Evolutionary conservation across 2,329 filamentous ascomycete genomes (phyloP).

Genomic region (Thielaviopsis punctulata): DNA sequence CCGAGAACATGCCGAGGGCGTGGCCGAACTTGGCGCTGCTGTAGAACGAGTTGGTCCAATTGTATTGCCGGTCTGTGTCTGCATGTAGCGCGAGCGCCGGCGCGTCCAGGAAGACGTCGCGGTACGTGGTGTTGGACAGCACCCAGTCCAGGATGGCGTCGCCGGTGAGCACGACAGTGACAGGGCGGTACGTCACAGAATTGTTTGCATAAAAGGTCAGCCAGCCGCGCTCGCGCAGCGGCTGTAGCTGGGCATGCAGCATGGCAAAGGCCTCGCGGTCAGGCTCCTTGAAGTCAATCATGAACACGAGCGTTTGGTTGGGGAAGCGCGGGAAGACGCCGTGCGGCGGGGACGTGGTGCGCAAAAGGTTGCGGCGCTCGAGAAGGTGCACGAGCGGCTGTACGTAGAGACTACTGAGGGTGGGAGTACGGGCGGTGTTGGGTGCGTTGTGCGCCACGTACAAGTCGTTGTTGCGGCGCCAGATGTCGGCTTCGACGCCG

Average conservation of each 20-base stretch:
- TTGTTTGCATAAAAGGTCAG: constrained; percentile 35
- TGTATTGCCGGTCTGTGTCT: constrained; percentile 21
- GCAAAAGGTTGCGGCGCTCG: constrained; percentile 28
- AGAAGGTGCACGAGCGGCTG: constrained; percentile 44
- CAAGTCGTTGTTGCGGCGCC: constrained; percentile 36
- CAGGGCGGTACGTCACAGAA: constrained; percentile 32
- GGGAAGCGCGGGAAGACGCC: constrained; percentile 41
- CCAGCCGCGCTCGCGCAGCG: constrained; percentile 41
- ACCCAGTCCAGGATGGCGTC: constrained; percentile 41
- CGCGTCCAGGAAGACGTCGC: constrained; percentile 51
- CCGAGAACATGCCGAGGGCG: constrained; percentile 34
- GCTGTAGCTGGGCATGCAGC: constrained; percentile 30
- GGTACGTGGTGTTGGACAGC: constrained; percentile 31
- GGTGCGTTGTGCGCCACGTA: constrained; percentile 39
- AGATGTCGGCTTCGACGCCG: constrained; percentile 53
- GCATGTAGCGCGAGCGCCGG: constrained; percentile 29
- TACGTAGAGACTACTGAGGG: constrained; percentile 45
- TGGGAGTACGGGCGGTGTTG: constrained; percentile 29
- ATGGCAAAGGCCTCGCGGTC: constrained; percentile 32
- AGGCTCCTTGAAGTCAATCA: constrained; percentile 53
- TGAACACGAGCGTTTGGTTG: constrained; percentile 37
- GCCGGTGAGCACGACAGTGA: constrained; percentile 55
- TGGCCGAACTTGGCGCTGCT: constrained; percentile 40
- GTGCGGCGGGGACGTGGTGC: constrained; percentile 21
- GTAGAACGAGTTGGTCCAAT: constrained; percentile 45